Conservation (phyloP, 2,329 filamentous ascomycete genomes). For the Neofusicoccum laricinum region DNA sequence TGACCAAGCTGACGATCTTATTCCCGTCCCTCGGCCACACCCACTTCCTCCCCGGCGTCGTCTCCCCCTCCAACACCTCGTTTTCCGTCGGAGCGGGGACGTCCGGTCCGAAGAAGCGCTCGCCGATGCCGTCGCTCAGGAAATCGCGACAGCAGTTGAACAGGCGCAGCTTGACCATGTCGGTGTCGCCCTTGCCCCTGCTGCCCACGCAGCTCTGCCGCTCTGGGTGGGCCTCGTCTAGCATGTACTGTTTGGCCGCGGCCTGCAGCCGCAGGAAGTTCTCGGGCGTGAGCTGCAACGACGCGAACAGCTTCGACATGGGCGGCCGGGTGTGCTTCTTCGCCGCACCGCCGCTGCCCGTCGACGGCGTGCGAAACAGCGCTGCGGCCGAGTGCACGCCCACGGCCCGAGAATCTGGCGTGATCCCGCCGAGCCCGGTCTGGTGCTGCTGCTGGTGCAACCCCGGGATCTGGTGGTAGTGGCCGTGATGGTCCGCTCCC, state of each 20-base stretch:
- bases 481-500: background rate
- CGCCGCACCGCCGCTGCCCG: conserved; percentile 42
- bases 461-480: background rate
- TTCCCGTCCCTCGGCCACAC: conserved; percentile 56
- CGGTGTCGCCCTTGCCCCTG: conserved; percentile 53
- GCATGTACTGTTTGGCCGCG: conserved; percentile 57
- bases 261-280: conserved; percentile 56
- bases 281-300: conserved; percentile 55
- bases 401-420: conserved; percentile 41
- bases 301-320: conserved; percentile 57
- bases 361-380: conserved; percentile 45
- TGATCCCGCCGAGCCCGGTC: conserved; percentile 11
- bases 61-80: conserved; percentile 39
- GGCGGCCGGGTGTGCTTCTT: conserved; percentile 58
- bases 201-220: conserved; percentile 57
- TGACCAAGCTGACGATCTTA: conserved; percentile 56
- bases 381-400: conserved; percentile 53
- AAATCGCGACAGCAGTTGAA: conserved; percentile 58
- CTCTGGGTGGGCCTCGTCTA: conserved; percentile 53
- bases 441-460: background rate
- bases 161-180: conserved; percentile 56
- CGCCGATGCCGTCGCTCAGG: conserved; percentile 49
- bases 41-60: conserved; percentile 37
- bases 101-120: conserved; percentile 48
- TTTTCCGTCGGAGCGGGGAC: conserved; percentile 28